Percentiles rank a stretch among this genome's conserved stretches.
Evolutionary conservation across 306 rosid genomes (phyloP).

Genomic region (Amphicarpaea edgeworthii): DNA sequence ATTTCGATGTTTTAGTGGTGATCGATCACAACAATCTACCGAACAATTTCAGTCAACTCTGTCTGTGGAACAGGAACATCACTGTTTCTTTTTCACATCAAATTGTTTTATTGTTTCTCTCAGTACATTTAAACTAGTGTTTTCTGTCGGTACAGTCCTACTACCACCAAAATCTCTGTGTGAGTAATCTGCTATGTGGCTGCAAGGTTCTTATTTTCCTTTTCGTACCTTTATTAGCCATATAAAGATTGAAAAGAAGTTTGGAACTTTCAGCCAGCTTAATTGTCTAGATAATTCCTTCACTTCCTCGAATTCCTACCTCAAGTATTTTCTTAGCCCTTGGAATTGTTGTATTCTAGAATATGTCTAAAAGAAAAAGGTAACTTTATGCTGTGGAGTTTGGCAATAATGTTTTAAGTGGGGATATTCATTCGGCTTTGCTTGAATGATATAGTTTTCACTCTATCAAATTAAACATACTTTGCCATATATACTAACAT

Average conservation of each 20-base stretch:
- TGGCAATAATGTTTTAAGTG: neutral
- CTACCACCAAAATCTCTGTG: constrained; percentile 8
- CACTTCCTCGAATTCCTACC: constrained; percentile 18
- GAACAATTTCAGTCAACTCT: constrained; percentile 28
- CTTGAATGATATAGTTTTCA: constrained; percentile 14
- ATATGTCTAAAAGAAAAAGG: neutral
- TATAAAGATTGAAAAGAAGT: neutral
- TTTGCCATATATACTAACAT: neutral
- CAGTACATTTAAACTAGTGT: neutral
- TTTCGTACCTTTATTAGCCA: neutral
- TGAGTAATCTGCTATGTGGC: constrained; percentile 9
- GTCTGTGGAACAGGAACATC: constrained; percentile 12
- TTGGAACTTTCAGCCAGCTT: constrained; percentile 14
- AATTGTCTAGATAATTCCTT: neutral
- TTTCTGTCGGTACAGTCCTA: constrained; percentile 12
- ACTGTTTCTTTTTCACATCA: constrained; percentile 31
- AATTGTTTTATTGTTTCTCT: constrained; percentile 19
- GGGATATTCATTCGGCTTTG: constrained; percentile 1
- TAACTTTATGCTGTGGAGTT: neutral
- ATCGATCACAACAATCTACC: constrained; percentile 12
- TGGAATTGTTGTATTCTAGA: constrained; percentile 17
- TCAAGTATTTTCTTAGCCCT: constrained; percentile 1
- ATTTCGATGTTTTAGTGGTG: constrained; percentile 8
- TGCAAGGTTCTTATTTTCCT: constrained; percentile 13
- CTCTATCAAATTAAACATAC: constrained; percentile 1